Base-by-base conservation (phyloP, 768 basidiomycete species). In the Hypholoma fasciculare region DNA sequence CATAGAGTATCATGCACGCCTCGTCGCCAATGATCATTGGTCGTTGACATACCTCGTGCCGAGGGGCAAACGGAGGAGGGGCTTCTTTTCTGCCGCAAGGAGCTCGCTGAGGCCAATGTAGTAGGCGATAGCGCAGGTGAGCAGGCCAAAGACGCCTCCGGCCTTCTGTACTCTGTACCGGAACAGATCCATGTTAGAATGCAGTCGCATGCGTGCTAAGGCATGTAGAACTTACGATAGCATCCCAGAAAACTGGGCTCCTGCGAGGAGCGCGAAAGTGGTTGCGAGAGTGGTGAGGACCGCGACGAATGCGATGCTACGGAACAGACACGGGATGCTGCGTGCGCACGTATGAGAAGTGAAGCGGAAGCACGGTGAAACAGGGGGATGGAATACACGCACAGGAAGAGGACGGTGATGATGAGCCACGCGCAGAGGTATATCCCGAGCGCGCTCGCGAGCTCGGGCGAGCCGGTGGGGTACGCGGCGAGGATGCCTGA, bases 391-490 rank as follows among this genome's bases (percentile, higher is more conserved):
- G 40, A 47, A 54, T 17, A 4, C 27, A 77, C 85, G 64, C 54
- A 88, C 88, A 87, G 65, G 66, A 89, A 81, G 63, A 89, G 63
- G 56, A 82, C 70, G 0, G 89, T 89, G 58, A 90, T 62, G 64
- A 89, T 75, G 64, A 83, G 79, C 89, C 89, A 92, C 3, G 82
- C 75, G 46, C 81, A 76, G 44, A 92, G 78, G 66, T 83, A 91
- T 56, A 92, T 80, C 0, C 87, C 89, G 13, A 92, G 51, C 0
- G 89, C 90, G 49, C 81, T 79, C 6, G 63, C 49, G 17, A 88
- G 69, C 66, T 86, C 79, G 19, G 58, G 58, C 12, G 66, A 61
- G 52, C 69, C 67, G 0, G 63, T 49, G 12, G 52, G 52, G 60
- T 87, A 92, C 1, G 89, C 82, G 0, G 72, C 66, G 4, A 67